These are phyloP conservation scores for Russula sp. DNA, from an alignment of 768 basidiomycete genomes.

Conservation along the genomic window DNA sequence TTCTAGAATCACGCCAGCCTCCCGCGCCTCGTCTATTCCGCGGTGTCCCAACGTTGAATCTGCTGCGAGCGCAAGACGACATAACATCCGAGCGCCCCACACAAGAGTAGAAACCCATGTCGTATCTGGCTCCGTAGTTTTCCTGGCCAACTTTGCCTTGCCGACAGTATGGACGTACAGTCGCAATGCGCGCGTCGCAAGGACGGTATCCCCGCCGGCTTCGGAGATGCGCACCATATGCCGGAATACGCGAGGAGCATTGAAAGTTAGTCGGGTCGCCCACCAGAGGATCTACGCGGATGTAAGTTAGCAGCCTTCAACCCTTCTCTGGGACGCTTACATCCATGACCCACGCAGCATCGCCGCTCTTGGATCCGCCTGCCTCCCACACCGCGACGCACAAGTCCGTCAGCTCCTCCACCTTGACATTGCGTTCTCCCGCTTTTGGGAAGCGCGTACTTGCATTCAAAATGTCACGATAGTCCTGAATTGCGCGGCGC, in stretches of 20 bases:
- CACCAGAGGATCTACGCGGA: slow-evolving; percentile 73
- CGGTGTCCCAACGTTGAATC: slow-evolving; percentile 14
- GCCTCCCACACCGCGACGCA: slow-evolving; percentile 79
- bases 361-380: slow-evolving; percentile 52
- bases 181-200: slow-evolving; percentile 68
- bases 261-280: slow-evolving; percentile 91
- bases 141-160: slow-evolving; percentile 65
- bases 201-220: slow-evolving; percentile 47
- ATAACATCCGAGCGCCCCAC: slow-evolving; percentile 73
- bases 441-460: slow-evolving; percentile 76
- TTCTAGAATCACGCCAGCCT: slow-evolving; percentile 53
- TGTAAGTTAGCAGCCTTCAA: not conserved
- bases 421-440: slow-evolving; percentile 66
- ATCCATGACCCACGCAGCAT: slow-evolving; percentile 75
- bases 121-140: slow-evolving; percentile 55
- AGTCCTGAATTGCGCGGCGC: slow-evolving; percentile 61
- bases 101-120: slow-evolving; percentile 74
- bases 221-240: slow-evolving; percentile 75
- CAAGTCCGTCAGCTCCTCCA: slow-evolving; percentile 78
- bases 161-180: slow-evolving; percentile 80
- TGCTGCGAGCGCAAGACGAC: slow-evolving; percentile 36
- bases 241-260: slow-evolving; percentile 77
- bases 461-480: slow-evolving; percentile 56
- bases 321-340: slow-evolving; percentile 36
- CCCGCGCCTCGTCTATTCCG: slow-evolving; percentile 50